Evolutionary conservation across 768 basidiomycete genomes (phyloP), one percentile per base, ranked within the genome.

Genomic region (Peribolospora baueri): DNA sequence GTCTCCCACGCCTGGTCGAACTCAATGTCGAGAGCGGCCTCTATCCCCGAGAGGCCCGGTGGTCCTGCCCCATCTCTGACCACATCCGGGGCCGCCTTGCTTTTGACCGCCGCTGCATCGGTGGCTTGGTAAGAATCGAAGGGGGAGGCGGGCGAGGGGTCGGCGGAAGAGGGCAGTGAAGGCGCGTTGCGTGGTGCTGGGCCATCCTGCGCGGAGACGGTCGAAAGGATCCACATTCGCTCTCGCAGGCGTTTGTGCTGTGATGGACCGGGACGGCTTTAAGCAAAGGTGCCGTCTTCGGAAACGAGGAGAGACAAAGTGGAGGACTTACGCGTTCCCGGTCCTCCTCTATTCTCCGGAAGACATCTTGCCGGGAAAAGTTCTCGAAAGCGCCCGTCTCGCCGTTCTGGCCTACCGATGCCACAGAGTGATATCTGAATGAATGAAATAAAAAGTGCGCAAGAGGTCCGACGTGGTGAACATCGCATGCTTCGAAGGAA

Each of bases 341-440:
- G 57, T 72, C 71, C 56, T 72, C 70, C 49, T 72, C 71, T 66
- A 72, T 71, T 14, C 71, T 62, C 0, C 68, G 58, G 3, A 72
- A 53, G 54, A 68, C 70, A 56, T 72, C 71, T 55, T 58, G 64
- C 8, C 63, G 61, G 0, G 69, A 69, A 59, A 72, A 71, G 46
- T 62, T 62, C 14, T 60, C 58, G 49, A 60, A 54, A 5, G 59
- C 46, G 0, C 46, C 38, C 14, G 6, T 3, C n/a, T 40, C 38
- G 6, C 46, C 46, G 25, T 46, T 46, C 14, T 46, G 14, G 46
- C 9, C 10, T 14, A 46, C 9, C 14, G 46, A 9, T 2, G 46
- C 10, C 46, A 46, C 46, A 9, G 46, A 14, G 14, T 9, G 46
- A 46, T 9, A 46, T 46, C 10, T 9, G 46, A 9, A 46, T 9